phyloP scores from a whole-genome alignment of 371 early-diverging fungal species.

The Apophysomyces sp. region DNA sequence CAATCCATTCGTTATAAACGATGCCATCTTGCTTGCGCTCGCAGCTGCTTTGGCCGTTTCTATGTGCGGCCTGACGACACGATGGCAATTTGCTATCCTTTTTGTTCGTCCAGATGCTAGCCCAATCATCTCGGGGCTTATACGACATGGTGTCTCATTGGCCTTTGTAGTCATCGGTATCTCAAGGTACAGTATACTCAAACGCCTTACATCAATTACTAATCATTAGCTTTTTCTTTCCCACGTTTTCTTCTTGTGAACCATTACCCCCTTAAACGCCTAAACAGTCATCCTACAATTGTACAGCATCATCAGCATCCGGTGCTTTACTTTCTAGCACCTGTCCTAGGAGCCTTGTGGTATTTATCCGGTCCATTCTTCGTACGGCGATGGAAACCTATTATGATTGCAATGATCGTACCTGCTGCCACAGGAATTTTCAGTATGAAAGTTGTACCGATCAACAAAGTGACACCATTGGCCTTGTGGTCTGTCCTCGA shows the following conservation, averaged over 20 bases:
- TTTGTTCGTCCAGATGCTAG: constrained; percentile 23
- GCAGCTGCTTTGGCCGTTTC: constrained; percentile 36
- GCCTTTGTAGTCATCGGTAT: constrained; percentile 13
- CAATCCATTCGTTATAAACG: constrained; percentile 6
- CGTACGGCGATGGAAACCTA: constrained; percentile 18
- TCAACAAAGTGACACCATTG: constrained; percentile 9
- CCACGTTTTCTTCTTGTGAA: neutral
- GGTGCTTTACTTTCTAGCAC: constrained; percentile 4
- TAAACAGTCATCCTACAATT: constrained; percentile 10
- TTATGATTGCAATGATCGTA: constrained; percentile 13
- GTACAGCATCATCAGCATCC: neutral
- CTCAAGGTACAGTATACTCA: constrained; percentile 16
- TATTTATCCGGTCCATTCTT: constrained; percentile 40
- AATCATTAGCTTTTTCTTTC: neutral
- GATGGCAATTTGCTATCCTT: constrained; percentile 37
- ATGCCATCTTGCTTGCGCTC: constrained; percentile 37
- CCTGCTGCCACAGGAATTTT: constrained; percentile 30
- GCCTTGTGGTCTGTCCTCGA: constrained; percentile 36
- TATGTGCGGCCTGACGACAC: constrained; percentile 24
- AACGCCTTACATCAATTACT: neutral
- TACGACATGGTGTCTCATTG: constrained; percentile 23
- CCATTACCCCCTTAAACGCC: neutral
- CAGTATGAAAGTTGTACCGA: constrained; percentile 17
- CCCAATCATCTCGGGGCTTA: constrained; percentile 9
- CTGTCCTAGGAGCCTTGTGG: constrained; percentile 18